A percentile compares a stretch with the other conserved stretches of the same genome.
Conservation (phyloP, 768 basidiomycete species). For the Paxillus rubicundulus region DNA sequence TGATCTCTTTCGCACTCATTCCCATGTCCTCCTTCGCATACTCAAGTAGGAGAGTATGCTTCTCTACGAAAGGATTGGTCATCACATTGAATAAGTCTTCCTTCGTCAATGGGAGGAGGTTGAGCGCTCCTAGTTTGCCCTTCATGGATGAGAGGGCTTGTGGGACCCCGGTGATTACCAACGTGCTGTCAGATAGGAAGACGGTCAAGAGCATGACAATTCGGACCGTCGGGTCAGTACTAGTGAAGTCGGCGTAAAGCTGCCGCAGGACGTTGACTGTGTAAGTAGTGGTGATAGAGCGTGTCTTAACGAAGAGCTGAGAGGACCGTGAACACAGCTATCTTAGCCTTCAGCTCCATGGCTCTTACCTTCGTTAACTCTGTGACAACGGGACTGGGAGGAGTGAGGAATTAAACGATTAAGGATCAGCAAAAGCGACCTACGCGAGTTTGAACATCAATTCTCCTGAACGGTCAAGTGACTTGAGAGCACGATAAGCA, state of each 20-base stretch:
- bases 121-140: slow-evolving; percentile 52
- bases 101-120: slow-evolving; percentile 53
- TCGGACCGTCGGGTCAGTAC: slow-evolving; percentile 56
- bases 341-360: neutral
- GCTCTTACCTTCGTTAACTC: slow-evolving; percentile 62
- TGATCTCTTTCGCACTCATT: slow-evolving; percentile 42
- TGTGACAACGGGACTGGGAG: slow-evolving; percentile 44
- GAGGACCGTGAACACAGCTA: slow-evolving; percentile 4
- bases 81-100: slow-evolving; percentile 63
- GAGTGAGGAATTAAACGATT: slow-evolving; percentile 6
- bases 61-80: slow-evolving; percentile 68
- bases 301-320: slow-evolving; percentile 68
- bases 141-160: slow-evolving; percentile 35
- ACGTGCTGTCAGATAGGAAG: slow-evolving; percentile 42
- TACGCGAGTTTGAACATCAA: slow-evolving; percentile 70
- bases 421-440: slow-evolving; percentile 19
- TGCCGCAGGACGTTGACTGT: slow-evolving; percentile 56
- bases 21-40: slow-evolving; percentile 47
- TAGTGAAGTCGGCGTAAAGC: slow-evolving; percentile 67
- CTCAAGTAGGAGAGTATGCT: slow-evolving; percentile 47
- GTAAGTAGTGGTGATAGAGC: slow-evolving; percentile 53
- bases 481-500: slow-evolving; percentile 67
- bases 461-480: slow-evolving; percentile 59
- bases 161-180: slow-evolving; percentile 27
- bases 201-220: slow-evolving; percentile 72